Conservation (phyloP, 768 basidiomycete genomes). For the Lentinus brumalis region DNA sequence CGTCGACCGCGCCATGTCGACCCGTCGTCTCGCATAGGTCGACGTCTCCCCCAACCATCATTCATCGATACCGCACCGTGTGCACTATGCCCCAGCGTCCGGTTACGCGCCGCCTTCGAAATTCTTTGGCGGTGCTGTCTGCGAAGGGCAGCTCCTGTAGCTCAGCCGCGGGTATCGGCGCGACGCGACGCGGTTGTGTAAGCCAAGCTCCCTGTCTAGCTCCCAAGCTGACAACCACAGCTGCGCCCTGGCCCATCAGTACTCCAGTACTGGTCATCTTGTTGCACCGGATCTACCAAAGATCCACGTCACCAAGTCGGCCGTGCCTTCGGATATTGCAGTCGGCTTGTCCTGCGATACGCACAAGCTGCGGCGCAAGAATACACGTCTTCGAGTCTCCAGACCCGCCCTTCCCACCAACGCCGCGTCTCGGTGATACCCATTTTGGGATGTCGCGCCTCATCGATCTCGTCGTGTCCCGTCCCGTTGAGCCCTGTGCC, state of each 20-base stretch:
- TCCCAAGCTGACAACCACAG: not conserved
- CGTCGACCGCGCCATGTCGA: not conserved
- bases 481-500: too few relatives aligned
- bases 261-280: too few relatives aligned
- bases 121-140: not conserved
- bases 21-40: not conserved
- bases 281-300: too few relatives aligned
- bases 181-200: not conserved
- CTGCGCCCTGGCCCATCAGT: not conserved
- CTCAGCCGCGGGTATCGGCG: not conserved
- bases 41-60: constrained; percentile 1
- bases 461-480: too few relatives aligned
- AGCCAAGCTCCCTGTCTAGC: not conserved
- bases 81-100: not conserved
- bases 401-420: too few relatives aligned
- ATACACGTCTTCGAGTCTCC: too few relatives aligned
- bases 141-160: not conserved
- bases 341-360: too few relatives aligned
- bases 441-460: too few relatives aligned
- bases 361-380: too few relatives aligned
- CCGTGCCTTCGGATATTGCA: too few relatives aligned
- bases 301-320: too few relatives aligned
- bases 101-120: not conserved
- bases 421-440: too few relatives aligned
- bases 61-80: constrained; percentile 2